These are phyloP conservation scores for Erodium moschatum DNA, from an alignment of 441 rosid genomes.

Conservation along the genomic window DNA sequence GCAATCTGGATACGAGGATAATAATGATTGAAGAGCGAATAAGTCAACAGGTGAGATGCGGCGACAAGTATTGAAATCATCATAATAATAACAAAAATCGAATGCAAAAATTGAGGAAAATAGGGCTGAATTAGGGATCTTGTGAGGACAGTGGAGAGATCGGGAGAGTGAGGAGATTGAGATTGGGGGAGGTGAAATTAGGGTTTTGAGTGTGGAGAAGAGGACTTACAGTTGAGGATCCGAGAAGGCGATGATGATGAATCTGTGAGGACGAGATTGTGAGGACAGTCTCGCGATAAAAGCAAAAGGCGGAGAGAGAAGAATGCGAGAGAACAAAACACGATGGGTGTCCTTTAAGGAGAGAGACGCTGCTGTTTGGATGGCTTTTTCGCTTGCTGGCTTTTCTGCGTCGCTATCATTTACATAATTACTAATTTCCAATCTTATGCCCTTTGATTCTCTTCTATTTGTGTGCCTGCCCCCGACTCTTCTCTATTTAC, in stretches of 20 bases:
- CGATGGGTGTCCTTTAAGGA: background rate
- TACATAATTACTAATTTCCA: background rate
- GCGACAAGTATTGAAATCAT: background rate
- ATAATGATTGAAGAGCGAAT: background rate
- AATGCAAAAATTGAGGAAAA: background rate
- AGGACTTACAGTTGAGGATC: background rate
- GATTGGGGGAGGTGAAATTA: background rate
- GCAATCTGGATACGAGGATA: background rate
- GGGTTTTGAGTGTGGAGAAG: background rate
- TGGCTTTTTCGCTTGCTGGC: background rate
- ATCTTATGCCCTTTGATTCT: background rate
- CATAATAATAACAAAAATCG: background rate
- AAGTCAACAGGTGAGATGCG: background rate
- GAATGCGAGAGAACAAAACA: background rate
- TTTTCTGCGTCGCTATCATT: background rate
- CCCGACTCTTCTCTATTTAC: background rate
- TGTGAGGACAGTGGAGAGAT: background rate
- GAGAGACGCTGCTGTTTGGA: background rate
- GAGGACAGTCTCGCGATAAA: background rate
- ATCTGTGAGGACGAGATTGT: slow-evolving; percentile 11
- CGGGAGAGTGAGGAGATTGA: background rate
- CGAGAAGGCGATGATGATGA: background rate
- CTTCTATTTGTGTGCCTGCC: background rate
- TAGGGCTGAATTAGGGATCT: background rate
- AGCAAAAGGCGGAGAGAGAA: background rate